Evolutionary conservation across 2,329 filamentous ascomycete species (phyloP), one percentile per base, ranked within the genome.

Genomic region (Proliferodiscus dingleyae): DNA sequence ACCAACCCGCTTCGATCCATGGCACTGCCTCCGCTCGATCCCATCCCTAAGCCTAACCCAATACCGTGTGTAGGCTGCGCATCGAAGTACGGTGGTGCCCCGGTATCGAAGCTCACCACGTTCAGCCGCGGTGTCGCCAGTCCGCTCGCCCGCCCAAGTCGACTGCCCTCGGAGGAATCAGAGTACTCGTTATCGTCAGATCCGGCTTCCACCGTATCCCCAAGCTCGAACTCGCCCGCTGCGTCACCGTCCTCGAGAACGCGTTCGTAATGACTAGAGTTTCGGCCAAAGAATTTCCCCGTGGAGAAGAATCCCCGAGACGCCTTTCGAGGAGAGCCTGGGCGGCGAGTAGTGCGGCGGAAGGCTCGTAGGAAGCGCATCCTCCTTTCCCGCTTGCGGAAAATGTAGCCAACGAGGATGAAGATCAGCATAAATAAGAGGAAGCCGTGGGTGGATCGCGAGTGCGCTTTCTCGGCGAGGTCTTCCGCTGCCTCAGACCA

Each of bases 171-270:
- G 50, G 74, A 80, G 51, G 74, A 75, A 59, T 86, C 82, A 0
- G 81, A 83, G 56, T 74, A 71, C 1, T 83, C 79, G 46, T 81
- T 79, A 39, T 83, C 78, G 42, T 81, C 76, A 1, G 80, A 81
- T 23, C 19, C 34, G 19, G 16, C 18, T 1, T 82, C 78, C 7
- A 80, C 68, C n/a, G n/a, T n/a, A 13, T 81, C 81, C 22, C 77
- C 80, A 2, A 96, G 76, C 62, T 96, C 90, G 61, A 95, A 91
- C 33, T 89, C 84, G 44, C 78, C 67, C 2, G 69, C 70, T 9
- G 70, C 68, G n/a, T 80, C 78, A 10, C 86, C 89, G 55, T 90
- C 86, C 67, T 96, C 89, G 41, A 94, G 69, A 3, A 96, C 84
- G 23, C 89, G 82, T 62, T 96, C 90, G 61, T 96, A 96, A 2